phyloP scores from a whole-genome alignment of 352 stramenopile species.

The Phytophthora niederhauseri region DNA sequence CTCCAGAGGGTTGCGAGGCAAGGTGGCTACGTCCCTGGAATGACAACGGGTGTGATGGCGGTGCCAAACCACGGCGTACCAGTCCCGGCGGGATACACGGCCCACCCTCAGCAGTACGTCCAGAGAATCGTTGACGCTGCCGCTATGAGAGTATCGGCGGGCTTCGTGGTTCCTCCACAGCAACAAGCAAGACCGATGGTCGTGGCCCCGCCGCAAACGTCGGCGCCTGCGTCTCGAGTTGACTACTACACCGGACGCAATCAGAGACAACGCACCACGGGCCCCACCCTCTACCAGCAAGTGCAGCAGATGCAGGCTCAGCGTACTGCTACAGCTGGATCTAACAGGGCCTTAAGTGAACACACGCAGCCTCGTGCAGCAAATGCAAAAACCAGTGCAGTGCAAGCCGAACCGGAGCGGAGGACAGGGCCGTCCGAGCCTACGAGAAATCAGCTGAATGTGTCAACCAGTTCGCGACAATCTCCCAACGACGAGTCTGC shows the following conservation, averaged over 20 bases:
- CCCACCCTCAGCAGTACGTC: conserved; percentile 18
- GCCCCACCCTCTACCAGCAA: conserved; percentile 8
- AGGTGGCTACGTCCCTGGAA: conserved; percentile 16
- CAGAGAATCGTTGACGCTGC: conserved; percentile 13
- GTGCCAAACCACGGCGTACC: neutral
- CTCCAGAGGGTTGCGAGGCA: conserved; percentile 10
- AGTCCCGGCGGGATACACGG: neutral
- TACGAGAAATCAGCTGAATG: neutral
- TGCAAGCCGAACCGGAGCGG: neutral
- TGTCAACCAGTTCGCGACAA: conserved; percentile 3
- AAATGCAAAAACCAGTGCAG: neutral
- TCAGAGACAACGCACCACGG: conserved; percentile 5
- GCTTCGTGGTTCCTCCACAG: neutral
- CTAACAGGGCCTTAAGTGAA: neutral
- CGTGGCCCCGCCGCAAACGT: neutral
- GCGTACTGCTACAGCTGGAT: neutral
- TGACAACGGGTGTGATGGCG: neutral
- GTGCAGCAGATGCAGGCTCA: conserved; percentile 21
- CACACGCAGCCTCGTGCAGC: neutral
- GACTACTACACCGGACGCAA: conserved; percentile 1
- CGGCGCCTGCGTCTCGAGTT: conserved; percentile 4
- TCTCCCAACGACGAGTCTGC: conserved; percentile 1
- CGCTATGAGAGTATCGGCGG: conserved; percentile 12
- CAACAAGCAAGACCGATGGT: conserved; percentile 5
- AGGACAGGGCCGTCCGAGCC: conserved; percentile 6